Percentiles rank a stretch among this genome's conserved stretches.
phyloP scores from a whole-genome alignment of 352 stramenopile genomes.

The Paralagenidium karlingii region DNA sequence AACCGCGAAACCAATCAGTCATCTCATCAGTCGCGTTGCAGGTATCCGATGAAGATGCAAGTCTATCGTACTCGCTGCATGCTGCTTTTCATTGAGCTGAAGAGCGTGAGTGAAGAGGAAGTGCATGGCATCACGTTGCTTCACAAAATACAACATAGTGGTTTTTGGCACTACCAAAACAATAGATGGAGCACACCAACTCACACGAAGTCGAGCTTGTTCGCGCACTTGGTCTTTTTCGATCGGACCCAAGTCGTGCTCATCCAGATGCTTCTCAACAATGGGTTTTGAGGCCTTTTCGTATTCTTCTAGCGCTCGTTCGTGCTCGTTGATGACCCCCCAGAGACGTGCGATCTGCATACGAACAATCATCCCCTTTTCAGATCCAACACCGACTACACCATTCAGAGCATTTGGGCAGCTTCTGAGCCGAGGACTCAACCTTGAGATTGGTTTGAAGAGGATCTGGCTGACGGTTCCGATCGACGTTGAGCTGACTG shows the following conservation, averaged over 20 bases:
- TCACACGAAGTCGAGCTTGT: constrained; percentile 25
- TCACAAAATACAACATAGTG: neutral
- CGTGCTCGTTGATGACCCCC: constrained; percentile 30
- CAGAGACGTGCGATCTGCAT: constrained; percentile 41
- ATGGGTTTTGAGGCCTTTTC: constrained; percentile 23
- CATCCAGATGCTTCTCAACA: constrained; percentile 14
- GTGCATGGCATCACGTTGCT: constrained; percentile 29
- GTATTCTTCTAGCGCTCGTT: constrained; percentile 34
- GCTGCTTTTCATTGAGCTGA: constrained; percentile 14
- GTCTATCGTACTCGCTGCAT: constrained; percentile 16
- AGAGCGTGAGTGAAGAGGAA: constrained; percentile 29
- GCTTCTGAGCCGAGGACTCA: no score
- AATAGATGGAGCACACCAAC: neutral
- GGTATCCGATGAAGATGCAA: no score
- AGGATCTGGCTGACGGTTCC: constrained; percentile 24
- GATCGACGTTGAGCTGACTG: constrained; percentile 19
- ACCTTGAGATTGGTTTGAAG: constrained; percentile 46
- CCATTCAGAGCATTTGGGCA: no score
- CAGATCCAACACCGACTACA: neutral
- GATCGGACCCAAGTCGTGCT: constrained; percentile 14
- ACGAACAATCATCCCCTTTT: neutral
- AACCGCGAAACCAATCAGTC: neutral
- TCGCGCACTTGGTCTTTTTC: constrained; percentile 16
- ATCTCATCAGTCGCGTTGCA: no score
- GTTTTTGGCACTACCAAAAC: neutral